Conservation (phyloP, 305 asterid species). For the Striga hermonthica region DNA sequence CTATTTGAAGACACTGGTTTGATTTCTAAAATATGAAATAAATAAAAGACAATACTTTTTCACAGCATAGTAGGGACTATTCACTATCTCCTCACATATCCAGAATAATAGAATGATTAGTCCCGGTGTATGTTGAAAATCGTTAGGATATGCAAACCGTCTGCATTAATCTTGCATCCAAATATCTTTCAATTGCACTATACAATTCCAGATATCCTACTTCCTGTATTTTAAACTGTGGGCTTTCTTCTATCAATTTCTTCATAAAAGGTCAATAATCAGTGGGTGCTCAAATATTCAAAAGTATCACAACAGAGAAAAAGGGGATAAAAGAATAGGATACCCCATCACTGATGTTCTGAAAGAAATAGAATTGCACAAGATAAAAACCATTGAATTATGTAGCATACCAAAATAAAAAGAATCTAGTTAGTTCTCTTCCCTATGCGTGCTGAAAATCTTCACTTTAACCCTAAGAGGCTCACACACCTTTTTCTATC, state of each 20-base stretch:
- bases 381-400: background rate
- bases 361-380: background rate
- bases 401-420: slow-evolving; percentile 1
- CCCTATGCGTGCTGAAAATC: background rate
- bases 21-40: background rate
- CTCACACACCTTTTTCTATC: background rate
- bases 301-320: too few species aligned
- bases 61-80: background rate
- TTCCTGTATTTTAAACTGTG: too few species aligned
- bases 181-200: background rate
- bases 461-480: background rate
- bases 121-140: background rate
- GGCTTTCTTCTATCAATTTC: too few species aligned
- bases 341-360: background rate
- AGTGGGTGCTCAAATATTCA: too few species aligned
- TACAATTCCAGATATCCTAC: too few species aligned
- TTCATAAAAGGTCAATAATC: too few species aligned
- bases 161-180: background rate
- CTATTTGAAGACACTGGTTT: too few species aligned
- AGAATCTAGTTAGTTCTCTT: background rate
- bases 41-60: background rate
- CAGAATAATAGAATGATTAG: background rate
- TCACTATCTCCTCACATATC: background rate
- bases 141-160: background rate
- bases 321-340: too few species aligned